Conservation (phyloP, 495 filamentous ascomycete species). For the Staphylotrichum longicolle region DNA sequence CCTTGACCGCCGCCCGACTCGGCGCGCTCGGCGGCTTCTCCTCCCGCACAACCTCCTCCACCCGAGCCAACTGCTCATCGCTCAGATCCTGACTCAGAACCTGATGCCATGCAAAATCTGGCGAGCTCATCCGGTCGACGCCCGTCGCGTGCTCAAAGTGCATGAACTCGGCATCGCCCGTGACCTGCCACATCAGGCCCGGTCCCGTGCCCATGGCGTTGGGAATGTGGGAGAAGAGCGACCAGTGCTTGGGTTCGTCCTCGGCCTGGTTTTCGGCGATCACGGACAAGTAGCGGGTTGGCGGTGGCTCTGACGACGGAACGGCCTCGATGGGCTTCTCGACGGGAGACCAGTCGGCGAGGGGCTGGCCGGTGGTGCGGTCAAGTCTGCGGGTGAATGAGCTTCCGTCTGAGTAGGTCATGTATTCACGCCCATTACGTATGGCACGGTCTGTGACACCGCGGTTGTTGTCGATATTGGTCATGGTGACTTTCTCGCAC, state of each 20-base stretch:
- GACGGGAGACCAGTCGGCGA: slow-evolving; percentile 4
- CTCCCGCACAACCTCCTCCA: slow-evolving; percentile 11
- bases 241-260: slow-evolving; percentile 21
- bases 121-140: slow-evolving; percentile 13
- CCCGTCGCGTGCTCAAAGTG: slow-evolving; percentile 10
- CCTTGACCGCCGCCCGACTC: slow-evolving; percentile 15
- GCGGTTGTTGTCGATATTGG: background rate
- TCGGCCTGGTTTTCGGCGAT: slow-evolving; percentile 17
- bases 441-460: background rate
- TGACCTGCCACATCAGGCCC: slow-evolving; percentile 17
- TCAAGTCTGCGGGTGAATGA: slow-evolving; percentile 2
- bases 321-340: background rate
- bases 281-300: slow-evolving; percentile 8
- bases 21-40: slow-evolving; percentile 15
- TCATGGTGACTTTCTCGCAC: background rate
- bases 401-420: background rate
- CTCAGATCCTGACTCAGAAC: slow-evolving; percentile 12
- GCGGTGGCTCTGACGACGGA: background rate
- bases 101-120: slow-evolving; percentile 4
- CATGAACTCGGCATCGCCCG: slow-evolving; percentile 21
- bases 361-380: background rate
- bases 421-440: slow-evolving; percentile 1
- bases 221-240: background rate
- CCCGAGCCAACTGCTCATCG: slow-evolving; percentile 2
- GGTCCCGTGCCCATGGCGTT: slow-evolving; percentile 1